Conservation (phyloP, 805 yeast genomes). For the Brettanomyces custersianus region DNA sequence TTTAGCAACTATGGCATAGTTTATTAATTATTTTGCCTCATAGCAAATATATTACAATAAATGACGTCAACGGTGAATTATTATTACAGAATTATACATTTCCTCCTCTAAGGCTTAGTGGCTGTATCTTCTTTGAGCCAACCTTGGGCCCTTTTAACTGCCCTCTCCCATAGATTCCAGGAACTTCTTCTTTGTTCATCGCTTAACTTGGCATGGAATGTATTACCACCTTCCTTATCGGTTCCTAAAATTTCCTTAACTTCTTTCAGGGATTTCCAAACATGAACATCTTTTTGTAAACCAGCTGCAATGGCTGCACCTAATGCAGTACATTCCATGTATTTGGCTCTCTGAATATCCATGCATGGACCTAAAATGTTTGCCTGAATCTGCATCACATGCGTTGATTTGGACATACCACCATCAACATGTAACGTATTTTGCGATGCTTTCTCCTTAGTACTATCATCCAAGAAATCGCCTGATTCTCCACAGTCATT, state of each 20-base stretch:
- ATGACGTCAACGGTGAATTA: too few species aligned
- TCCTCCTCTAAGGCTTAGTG: too few species aligned
- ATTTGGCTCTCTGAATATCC: slow-evolving; percentile 69
- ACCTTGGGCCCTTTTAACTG: slow-evolving; percentile 69
- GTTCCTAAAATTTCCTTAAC: slow-evolving; percentile 35
- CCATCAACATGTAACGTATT: slow-evolving; percentile 71
- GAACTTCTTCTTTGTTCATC: slow-evolving; percentile 50
- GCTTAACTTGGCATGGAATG: slow-evolving; percentile 29
- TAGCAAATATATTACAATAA: too few species aligned
- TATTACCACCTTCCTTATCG: slow-evolving; percentile 6
- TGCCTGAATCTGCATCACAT: slow-evolving; percentile 89
- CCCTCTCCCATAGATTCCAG: slow-evolving; percentile 80
- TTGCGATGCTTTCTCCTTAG: slow-evolving; percentile 30
- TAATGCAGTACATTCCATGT: slow-evolving; percentile 86
- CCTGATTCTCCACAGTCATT: slow-evolving; percentile 54
- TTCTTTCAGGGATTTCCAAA: slow-evolving; percentile 74
- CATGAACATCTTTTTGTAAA: slow-evolving; percentile 45
- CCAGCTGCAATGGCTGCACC: slow-evolving; percentile 98
- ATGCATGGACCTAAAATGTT: slow-evolving; percentile 85
- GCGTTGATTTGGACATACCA: slow-evolving; percentile 87
- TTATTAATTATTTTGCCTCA: too few species aligned
- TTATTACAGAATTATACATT: too few species aligned
- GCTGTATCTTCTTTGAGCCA: slow-evolving; percentile 45
- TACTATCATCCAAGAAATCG: slow-evolving; percentile 47
- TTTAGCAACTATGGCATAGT: too few species aligned